Conservation (phyloP, 1,284 basidiomycete species). For the Rhodofomes roseus region DNA sequence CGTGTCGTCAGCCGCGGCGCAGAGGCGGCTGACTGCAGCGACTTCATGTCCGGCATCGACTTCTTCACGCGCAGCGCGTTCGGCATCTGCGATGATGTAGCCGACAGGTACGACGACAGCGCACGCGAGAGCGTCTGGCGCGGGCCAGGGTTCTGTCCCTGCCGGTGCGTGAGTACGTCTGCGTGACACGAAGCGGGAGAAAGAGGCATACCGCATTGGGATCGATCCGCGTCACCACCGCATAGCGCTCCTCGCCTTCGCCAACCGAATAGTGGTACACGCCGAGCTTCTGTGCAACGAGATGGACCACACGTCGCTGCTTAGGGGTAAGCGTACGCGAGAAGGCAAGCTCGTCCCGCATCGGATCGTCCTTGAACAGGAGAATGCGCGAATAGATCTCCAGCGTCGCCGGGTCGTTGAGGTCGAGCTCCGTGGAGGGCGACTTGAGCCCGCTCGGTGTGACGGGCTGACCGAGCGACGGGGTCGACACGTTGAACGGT, state of each 20-base stretch:
- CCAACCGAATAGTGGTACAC: conserved; percentile 94
- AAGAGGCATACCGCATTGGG: conserved; percentile 55
- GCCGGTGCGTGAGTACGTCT: conserved; percentile 11
- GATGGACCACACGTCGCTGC: conserved; percentile 90
- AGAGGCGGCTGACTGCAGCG: conserved; percentile 62
- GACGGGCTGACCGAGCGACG: conserved; percentile 41
- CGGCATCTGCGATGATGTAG: conserved; percentile 46
- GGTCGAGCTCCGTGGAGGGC: conserved; percentile 73
- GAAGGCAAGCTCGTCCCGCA: conserved; percentile 97
- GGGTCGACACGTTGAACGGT: conserved; percentile 46
- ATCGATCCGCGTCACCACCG: conserved; percentile 87
- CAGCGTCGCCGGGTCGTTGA: conserved; percentile 93
- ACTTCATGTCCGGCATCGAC: conserved; percentile 94
- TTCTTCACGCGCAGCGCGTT: conserved; percentile 83
- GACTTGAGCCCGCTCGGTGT: conserved; percentile 56
- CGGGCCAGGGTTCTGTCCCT: conserved; percentile 27
- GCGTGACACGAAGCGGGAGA: neutral
- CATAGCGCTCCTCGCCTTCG: conserved; percentile 89
- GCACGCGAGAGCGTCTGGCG: conserved; percentile 68
- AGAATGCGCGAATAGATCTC: conserved; percentile 97
- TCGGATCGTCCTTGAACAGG: conserved; percentile 96
- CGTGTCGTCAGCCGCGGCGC: conserved; percentile 79
- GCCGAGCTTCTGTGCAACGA: conserved; percentile 94
- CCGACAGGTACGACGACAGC: conserved; percentile 66
- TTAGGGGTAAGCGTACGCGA: conserved; percentile 81